Conservation (phyloP, 2,329 filamentous ascomycete species). For the Pseudocercospora musae region DNA sequence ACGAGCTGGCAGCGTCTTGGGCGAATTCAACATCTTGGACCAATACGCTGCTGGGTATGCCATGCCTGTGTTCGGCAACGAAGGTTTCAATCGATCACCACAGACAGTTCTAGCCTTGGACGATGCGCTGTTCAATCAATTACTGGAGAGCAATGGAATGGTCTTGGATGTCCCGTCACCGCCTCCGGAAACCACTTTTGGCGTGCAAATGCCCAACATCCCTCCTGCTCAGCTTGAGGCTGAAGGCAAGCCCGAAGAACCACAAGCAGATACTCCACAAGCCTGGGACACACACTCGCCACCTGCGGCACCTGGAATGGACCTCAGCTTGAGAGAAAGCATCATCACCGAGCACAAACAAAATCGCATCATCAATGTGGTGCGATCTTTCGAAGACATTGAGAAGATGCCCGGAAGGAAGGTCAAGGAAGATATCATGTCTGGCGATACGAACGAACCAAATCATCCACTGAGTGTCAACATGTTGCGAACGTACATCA, state of each 20-base stretch:
- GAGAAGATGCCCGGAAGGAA: slow-evolving; percentile 70
- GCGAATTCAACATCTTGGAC: slow-evolving; percentile 40
- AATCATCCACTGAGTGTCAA: slow-evolving; percentile 70
- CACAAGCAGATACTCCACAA: neutral
- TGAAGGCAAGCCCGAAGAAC: slow-evolving; percentile 14
- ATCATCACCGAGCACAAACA: slow-evolving; percentile 85
- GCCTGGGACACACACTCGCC: slow-evolving; percentile 8
- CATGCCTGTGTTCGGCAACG: slow-evolving; percentile 82
- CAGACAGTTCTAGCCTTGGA: slow-evolving; percentile 20
- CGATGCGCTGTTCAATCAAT: slow-evolving; percentile 29
- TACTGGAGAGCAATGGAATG: slow-evolving; percentile 22
- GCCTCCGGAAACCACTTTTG: slow-evolving; percentile 22
- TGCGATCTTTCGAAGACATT: slow-evolving; percentile 75
- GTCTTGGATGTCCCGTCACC: slow-evolving; percentile 24
- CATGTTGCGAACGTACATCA: slow-evolving; percentile 95
- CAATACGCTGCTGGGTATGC: slow-evolving; percentile 54
- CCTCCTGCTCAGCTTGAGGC: slow-evolving; percentile 28
- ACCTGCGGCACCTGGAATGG: slow-evolving; percentile 46
- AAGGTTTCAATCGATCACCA: slow-evolving; percentile 77
- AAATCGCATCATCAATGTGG: slow-evolving; percentile 71
- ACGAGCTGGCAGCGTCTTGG: slow-evolving; percentile 21
- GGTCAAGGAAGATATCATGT: slow-evolving; percentile 71
- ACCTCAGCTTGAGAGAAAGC: slow-evolving; percentile 74
- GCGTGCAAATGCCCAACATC: slow-evolving; percentile 17
- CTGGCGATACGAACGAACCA: slow-evolving; percentile 67